Conservation (phyloP, 2,329 filamentous ascomycete genomes). For the Graphilbum fragrans region DNA sequence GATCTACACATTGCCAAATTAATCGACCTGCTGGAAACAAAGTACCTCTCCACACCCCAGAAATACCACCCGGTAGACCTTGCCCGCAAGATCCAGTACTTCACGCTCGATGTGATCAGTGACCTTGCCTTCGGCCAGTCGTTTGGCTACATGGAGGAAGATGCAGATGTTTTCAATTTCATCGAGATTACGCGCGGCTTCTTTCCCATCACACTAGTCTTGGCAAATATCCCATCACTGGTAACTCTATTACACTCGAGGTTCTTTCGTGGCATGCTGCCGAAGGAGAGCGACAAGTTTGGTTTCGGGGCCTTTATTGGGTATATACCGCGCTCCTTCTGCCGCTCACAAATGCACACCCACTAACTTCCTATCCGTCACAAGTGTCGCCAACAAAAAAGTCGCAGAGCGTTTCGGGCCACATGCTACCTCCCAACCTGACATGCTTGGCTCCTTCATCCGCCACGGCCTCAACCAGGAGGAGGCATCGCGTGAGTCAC, state of each 20-base stretch:
- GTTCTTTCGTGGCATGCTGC: too few species aligned
- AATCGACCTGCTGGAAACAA: constrained; percentile 28
- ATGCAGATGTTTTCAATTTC: constrained; percentile 33
- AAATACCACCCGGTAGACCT: constrained; percentile 21
- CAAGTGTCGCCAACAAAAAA: too few species aligned
- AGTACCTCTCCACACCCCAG: constrained; percentile 16
- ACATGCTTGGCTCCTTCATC: too few species aligned
- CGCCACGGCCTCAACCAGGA: too few species aligned
- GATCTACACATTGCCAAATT: constrained; percentile 33
- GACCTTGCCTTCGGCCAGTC: constrained; percentile 35
- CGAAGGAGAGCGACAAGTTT: too few species aligned
- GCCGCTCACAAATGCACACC: too few species aligned
- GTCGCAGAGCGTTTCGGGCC: too few species aligned
- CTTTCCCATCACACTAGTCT: constrained; percentile 7
- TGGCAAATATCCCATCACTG: constrained; percentile 27
- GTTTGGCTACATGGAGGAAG: constrained; percentile 32
- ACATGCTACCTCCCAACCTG: too few species aligned
- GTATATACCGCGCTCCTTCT: too few species aligned
- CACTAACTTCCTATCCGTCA: too few species aligned
- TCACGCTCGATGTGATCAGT: constrained; percentile 43
- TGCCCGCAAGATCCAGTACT: constrained; percentile 35
- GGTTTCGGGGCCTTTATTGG: too few species aligned
- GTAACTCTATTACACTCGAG: constrained; percentile 27
- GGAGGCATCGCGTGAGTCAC: too few species aligned
- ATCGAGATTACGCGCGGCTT: constrained; percentile 21